These are phyloP conservation scores for carrot (Daucus carota) DNA, from an alignment of 129 eudicot species.

Conservation along the genomic window DH1_v3.0 NC_030383.2:36327001-36327500, in stretches of 20 bases:
- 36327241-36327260: not conserved
- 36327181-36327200: not conserved
- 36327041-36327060: not conserved
- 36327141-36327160: not conserved
- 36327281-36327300: not conserved
- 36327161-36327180: not conserved
- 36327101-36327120: not conserved
- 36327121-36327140: not conserved
- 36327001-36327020: not conserved
- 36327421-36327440: conserved; percentile 29
- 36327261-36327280: not conserved
- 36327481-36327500: conserved; percentile 60
- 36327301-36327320: not conserved
- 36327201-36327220: not conserved
- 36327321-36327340: not conserved
- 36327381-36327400: conserved; percentile 1
- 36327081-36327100: not conserved
- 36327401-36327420: not conserved
- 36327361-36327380: not conserved
- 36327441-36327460: conserved; percentile 71
- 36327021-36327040: not conserved
- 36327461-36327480: conserved; percentile 72
- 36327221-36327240: not conserved
- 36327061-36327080: no score
- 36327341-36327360: not conserved